These are phyloP conservation scores for Jaapia argillacea DNA, from an alignment of 768 basidiomycete genomes.

Conservation along the genomic window DNA sequence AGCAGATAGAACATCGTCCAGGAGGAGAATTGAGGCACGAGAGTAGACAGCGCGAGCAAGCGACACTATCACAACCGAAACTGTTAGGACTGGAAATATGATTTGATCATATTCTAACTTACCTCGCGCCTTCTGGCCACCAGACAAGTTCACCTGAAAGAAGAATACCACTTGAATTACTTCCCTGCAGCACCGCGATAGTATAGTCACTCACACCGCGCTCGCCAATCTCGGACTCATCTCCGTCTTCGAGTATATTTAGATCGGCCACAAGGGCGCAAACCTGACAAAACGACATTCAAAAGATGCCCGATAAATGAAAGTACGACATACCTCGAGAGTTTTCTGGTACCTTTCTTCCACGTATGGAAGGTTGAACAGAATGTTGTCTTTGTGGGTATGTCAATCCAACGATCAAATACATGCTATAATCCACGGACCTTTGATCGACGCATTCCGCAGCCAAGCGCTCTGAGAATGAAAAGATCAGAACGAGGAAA, in stretches of 20 bases:
- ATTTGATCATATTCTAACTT: no score
- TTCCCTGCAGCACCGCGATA: no score
- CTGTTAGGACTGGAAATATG: no score
- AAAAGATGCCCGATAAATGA: neutral
- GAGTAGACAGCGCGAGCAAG: constrained; percentile 89
- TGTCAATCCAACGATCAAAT: no score
- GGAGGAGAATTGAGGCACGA: constrained; percentile 66
- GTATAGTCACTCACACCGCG: constrained; percentile 42
- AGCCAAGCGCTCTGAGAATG: constrained; percentile 43
- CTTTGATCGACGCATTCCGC: constrained; percentile 59
- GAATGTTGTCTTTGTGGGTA: constrained; percentile 59
- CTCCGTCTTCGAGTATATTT: constrained; percentile 79
- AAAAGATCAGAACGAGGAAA: neutral
- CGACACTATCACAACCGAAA: no score
- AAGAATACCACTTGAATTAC: neutral
- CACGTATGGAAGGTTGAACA: constrained; percentile 71
- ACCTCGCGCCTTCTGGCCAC: constrained; percentile 46
- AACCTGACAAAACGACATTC: constrained; percentile 6
- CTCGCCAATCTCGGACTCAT: constrained; percentile 83
- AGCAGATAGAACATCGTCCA: constrained; percentile 72
- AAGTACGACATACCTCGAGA: constrained; percentile 29
- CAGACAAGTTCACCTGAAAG: constrained; percentile 27
- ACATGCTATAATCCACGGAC: constrained; percentile 19
- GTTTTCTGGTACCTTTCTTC: constrained; percentile 69
- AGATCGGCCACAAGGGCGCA: constrained; percentile 68